Percentiles rank a stretch among this genome's conserved stretches.
phyloP scores from a whole-genome alignment of 306 rosid species.

The Quercus ilex region DNA sequence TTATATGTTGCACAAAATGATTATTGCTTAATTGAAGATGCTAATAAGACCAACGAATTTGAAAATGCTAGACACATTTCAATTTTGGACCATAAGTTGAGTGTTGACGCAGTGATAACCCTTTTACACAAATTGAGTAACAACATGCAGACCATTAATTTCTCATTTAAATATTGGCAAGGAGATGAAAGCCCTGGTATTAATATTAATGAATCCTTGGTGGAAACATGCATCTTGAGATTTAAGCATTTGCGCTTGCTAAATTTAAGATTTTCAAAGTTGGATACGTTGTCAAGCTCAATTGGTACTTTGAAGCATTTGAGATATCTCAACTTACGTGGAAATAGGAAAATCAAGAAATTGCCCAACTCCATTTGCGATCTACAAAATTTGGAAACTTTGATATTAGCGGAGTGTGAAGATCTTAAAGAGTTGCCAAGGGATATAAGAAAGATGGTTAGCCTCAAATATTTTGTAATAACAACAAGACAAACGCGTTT shows the following conservation, averaged over 20 bases:
- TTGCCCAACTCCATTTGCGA: conserved; percentile 27
- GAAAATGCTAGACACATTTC: background rate
- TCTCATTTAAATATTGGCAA: too few species aligned
- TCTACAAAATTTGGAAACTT: conserved; percentile 26
- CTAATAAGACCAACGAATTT: background rate
- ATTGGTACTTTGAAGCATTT: conserved; percentile 5
- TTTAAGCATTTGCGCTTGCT: conserved; percentile 10
- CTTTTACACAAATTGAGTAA: too few species aligned
- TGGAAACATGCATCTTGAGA: background rate
- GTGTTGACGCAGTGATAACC: background rate
- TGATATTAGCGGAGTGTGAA: conserved; percentile 1
- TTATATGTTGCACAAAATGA: conserved; percentile 6
- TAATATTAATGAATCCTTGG: too few species aligned
- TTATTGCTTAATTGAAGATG: background rate
- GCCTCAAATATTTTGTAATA: conserved; percentile 18
- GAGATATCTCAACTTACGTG: conserved; percentile 10
- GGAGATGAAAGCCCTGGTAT: too few species aligned
- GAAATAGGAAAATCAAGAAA: background rate
- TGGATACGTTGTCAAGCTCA: conserved; percentile 13
- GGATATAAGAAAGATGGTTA: conserved; percentile 17
- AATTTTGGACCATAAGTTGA: too few species aligned
- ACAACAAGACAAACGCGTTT: conserved; percentile 7
- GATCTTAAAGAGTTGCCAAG: conserved; percentile 23
- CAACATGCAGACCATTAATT: too few species aligned
- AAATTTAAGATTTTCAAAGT: conserved; percentile 2